These are phyloP conservation scores for Neofusicoccum kwambonambiense DNA, from an alignment of 2,329 filamentous ascomycete species.

Conservation along the genomic window DNA sequence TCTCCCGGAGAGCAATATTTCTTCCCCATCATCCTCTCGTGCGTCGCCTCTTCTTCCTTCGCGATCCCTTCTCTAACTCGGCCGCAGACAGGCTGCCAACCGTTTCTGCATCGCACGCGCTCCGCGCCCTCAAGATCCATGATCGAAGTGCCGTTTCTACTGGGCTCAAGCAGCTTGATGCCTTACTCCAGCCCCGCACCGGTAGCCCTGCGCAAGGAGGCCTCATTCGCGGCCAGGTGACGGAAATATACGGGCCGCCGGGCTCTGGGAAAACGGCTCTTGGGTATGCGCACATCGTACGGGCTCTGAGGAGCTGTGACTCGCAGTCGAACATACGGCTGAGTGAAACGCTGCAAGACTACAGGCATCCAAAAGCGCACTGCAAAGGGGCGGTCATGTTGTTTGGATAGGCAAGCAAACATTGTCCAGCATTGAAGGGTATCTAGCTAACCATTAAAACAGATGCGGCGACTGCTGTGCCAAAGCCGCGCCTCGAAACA, in stretches of 20 bases:
- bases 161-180: constrained; percentile 50
- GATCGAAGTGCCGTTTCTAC: constrained; percentile 48
- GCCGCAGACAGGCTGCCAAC: constrained; percentile 68
- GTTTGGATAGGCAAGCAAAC: constrained; percentile 75
- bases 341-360: constrained; percentile 52
- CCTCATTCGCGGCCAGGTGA: constrained; percentile 72
- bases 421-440: neutral
- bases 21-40: constrained; percentile 40
- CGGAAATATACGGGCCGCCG: constrained; percentile 84
- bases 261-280: constrained; percentile 83
- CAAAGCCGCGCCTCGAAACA: constrained; percentile 47
- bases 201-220: constrained; percentile 49
- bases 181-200: constrained; percentile 32
- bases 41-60: constrained; percentile 20
- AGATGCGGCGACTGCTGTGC: constrained; percentile 53
- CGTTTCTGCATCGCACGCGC: constrained; percentile 70
- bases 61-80: neutral
- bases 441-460: neutral
- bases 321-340: neutral
- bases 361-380: constrained; percentile 64
- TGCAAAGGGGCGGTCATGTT: constrained; percentile 62
- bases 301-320: neutral
- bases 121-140: constrained; percentile 59
- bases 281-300: constrained; percentile 56
- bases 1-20: constrained; percentile 26